Evolutionary conservation across 257 asterid genomes (phyloP).

Genomic region (Cinchona pubescens): DNA sequence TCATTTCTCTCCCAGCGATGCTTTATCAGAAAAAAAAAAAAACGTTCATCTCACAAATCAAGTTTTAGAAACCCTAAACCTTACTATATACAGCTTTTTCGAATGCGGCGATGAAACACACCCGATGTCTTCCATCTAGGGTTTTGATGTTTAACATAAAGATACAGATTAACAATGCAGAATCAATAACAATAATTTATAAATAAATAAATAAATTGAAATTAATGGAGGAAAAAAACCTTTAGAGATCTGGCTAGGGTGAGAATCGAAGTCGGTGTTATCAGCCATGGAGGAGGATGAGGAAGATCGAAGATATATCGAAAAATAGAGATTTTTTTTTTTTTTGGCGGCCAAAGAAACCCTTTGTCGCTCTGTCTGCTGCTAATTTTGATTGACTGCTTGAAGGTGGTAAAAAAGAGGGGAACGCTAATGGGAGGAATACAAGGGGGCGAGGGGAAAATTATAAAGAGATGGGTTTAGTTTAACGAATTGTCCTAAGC

Average conservation of each 20-base stretch:
- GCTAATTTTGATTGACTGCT: conserved; percentile 38
- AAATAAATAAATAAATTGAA: neutral
- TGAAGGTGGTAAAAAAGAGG: conserved; percentile 19
- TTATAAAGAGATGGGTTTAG: conserved; percentile 16
- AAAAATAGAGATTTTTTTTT: neutral
- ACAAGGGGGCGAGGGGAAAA: conserved; percentile 42
- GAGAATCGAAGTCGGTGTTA: conserved; percentile 47
- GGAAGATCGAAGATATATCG: conserved; percentile 20
- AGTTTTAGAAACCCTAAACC: conserved; percentile 67
- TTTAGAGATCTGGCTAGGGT: conserved; percentile 50
- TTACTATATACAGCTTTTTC: conserved; percentile 17
- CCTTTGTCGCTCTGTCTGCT: conserved; percentile 25
- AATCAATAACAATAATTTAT: neutral
- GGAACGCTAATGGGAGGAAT: conserved; percentile 25
- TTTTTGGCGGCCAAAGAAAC: conserved; percentile 21
- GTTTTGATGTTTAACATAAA: conserved; percentile 12
- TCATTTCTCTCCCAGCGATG: neutral
- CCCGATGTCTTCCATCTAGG: conserved; percentile 28
- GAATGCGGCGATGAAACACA: conserved; percentile 9
- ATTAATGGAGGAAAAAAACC: conserved; percentile 29
- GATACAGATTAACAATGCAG: neutral
- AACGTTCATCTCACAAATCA: neutral
- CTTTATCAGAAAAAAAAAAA: neutral
- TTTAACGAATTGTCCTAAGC: conserved; percentile 17
- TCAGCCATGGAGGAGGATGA: conserved; percentile 57